Base-by-base conservation (phyloP, 1,284 basidiomycete genomes). In the Sparassis latifolia region DNA sequence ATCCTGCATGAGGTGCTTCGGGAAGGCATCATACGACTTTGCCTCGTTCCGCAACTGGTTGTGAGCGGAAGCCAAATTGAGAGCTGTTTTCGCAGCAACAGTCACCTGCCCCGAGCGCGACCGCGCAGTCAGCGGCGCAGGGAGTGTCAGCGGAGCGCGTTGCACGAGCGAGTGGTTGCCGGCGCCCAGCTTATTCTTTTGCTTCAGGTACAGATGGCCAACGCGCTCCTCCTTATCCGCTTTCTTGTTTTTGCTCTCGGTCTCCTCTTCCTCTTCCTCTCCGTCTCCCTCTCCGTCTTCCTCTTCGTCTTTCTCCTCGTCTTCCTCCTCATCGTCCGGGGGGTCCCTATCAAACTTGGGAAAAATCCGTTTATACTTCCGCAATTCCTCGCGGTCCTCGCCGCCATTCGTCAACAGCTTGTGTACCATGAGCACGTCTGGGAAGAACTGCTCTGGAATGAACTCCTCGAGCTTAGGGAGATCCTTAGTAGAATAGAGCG, bases 1-100 rank as follows among this genome's bases (percentile, higher is more conserved):
- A 50, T 78, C 73, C 41, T 78, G 65, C 53, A 69, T 73, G 42
- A 79, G 62, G 53, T 76, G 70, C 12, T 55, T 47, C 2, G 74
- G 71, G 57, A 80, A 74, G 4, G 41, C 39, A 56, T 70, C 65
- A 56, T 78, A 79, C 32, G 72, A 72, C 5, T 52, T 50, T 1
- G 71, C 75, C 57, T 81, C 77, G 48, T 68, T 59, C 12, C 55
- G 41, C 28, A 72, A 59, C 46, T 70, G 54, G 27, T 49, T 28
- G 33, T 65, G 62, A 5, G 63, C 64, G 27, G 54, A 52, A 20
- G 38, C 30, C 5, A 28, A 29, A 4, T 35, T 4, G 33, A 55
- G 55, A 1, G 69, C 59, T 3, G 59, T 52, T 58, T 73, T 73
- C 41, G 64, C 68, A 0, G 69, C 70, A 43, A 72, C 69, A 1